Percentiles rank a stretch among this genome's conserved stretches.
Evolutionary conservation across 2,329 filamentous ascomycete species (phyloP).

Genomic region (Aspergillus sp.): DNA sequence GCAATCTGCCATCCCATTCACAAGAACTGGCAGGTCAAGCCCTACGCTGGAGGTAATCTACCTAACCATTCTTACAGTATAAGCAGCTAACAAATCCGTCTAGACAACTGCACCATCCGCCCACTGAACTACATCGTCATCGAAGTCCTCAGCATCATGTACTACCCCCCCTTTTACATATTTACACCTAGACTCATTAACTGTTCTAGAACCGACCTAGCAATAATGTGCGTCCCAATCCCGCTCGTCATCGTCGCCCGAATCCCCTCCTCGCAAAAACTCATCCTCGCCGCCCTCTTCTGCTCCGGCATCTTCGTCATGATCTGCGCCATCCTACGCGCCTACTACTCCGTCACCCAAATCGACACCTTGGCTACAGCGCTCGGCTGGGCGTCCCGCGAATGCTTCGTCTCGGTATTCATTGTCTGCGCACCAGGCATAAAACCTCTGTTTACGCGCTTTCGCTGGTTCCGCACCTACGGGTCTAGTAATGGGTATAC

Average conservation of each 20-base stretch:
- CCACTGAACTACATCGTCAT: conserved; percentile 18
- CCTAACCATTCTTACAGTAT: neutral
- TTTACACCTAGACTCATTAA: neutral
- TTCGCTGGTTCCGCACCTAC: conserved; percentile 11
- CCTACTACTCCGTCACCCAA: conserved; percentile 23
- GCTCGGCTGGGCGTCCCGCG: conserved; percentile 21
- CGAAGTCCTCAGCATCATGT: conserved; percentile 19
- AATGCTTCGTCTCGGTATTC: conserved; percentile 17
- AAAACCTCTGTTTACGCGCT: conserved; percentile 15
- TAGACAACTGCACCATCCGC: conserved; percentile 20
- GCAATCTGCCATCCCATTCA: conserved; percentile 13
- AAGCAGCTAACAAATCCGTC: neutral
- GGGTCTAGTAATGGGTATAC: neutral
- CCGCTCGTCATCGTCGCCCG: conserved; percentile 17
- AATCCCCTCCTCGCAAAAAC: conserved; percentile 16
- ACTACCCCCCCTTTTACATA: too few relatives aligned
- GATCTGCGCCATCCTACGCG: conserved; percentile 18
- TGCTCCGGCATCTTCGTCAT: conserved; percentile 22
- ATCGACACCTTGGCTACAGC: conserved; percentile 15
- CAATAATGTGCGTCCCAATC: conserved; percentile 18
- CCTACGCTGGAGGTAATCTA: conserved; percentile 16
- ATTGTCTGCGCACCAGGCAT: conserved; percentile 19
- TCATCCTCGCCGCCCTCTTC: conserved; percentile 17
- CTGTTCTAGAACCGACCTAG: conserved; percentile 17
- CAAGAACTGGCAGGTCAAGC: conserved; percentile 21